Conservation (phyloP, 352 stramenopile genomes). For the Thraustochytrium sp. region DNA sequence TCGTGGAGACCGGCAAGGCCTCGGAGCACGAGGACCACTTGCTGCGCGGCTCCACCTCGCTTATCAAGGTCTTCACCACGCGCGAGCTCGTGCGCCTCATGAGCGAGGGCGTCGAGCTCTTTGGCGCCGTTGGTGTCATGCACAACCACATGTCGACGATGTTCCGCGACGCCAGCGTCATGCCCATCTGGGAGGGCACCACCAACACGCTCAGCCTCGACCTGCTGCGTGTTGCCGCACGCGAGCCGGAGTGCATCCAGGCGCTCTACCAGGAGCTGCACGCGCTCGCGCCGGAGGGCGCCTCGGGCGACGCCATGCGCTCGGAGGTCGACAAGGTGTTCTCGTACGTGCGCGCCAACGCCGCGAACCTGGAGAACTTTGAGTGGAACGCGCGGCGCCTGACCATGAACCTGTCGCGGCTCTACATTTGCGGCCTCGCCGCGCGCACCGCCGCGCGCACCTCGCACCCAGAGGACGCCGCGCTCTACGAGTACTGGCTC, state of each 20-base stretch:
- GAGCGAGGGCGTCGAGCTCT: slow-evolving; percentile 39
- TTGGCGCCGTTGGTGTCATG: slow-evolving; percentile 30
- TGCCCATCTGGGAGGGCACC: slow-evolving; percentile 38
- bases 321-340: slow-evolving; percentile 11
- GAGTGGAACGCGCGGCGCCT: slow-evolving; percentile 37
- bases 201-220: slow-evolving; percentile 30
- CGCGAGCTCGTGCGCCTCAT: slow-evolving; percentile 28
- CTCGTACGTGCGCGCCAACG: neutral
- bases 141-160: slow-evolving; percentile 28
- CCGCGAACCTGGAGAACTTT: neutral
- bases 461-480: neutral
- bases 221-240: slow-evolving; percentile 14
- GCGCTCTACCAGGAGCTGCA: slow-evolving; percentile 3
- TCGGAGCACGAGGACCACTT: neutral
- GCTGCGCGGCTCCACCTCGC: slow-evolving; percentile 2
- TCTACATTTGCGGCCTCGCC: slow-evolving; percentile 18
- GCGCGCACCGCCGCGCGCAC: neutral
- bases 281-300: neutral
- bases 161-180: slow-evolving; percentile 18
- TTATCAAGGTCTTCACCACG: neutral
- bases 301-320: neutral
- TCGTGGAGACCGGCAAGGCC: slow-evolving; percentile 9
- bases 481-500: slow-evolving; percentile 21
- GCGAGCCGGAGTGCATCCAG: neutral
- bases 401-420: slow-evolving; percentile 32